phyloP scores from a whole-genome alignment of 1,284 basidiomycete species.

The Ustilago vetiveriae region DNA sequence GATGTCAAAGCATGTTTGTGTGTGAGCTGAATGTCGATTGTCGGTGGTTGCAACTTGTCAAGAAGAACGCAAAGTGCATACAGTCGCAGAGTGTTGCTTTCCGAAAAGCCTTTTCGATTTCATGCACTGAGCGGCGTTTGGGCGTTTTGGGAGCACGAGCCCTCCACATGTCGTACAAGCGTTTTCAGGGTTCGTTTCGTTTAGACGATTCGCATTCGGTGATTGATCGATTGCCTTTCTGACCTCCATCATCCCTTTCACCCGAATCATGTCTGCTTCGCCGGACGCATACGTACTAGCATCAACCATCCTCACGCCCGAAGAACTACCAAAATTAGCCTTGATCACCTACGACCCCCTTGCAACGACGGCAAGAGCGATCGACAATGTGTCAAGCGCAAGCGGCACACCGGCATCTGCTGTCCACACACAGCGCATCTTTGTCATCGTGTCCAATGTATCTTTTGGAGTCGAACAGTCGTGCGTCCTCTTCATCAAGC shows the following conservation, averaged over 20 bases:
- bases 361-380: not conserved
- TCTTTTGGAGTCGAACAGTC: constrained; percentile 34
- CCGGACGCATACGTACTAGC: constrained; percentile 45
- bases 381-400: not conserved
- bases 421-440: constrained; percentile 34
- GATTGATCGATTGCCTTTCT: not conserved
- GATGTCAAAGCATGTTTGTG: not conserved
- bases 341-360: constrained; percentile 31
- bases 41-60: not conserved
- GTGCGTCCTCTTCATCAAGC: constrained; percentile 42
- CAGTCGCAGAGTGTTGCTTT: too few relatives aligned
- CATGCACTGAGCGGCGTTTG: too few relatives aligned
- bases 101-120: too few relatives aligned
- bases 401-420: constrained; percentile 1
- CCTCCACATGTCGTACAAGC: too few relatives aligned
- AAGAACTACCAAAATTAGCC: constrained; percentile 49
- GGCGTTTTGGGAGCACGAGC: too few relatives aligned
- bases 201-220: too few relatives aligned
- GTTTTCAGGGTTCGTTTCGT: too few relatives aligned
- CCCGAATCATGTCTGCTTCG: constrained; percentile 18
- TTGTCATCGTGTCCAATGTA: constrained; percentile 48
- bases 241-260: not conserved
- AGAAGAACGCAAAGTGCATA: too few relatives aligned
- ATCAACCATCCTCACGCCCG: constrained; percentile 35
- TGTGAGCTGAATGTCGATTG: not conserved